Evolutionary conservation across 1,139 yeast species (phyloP).

Genomic region (Dujonia santamariae): DNA sequence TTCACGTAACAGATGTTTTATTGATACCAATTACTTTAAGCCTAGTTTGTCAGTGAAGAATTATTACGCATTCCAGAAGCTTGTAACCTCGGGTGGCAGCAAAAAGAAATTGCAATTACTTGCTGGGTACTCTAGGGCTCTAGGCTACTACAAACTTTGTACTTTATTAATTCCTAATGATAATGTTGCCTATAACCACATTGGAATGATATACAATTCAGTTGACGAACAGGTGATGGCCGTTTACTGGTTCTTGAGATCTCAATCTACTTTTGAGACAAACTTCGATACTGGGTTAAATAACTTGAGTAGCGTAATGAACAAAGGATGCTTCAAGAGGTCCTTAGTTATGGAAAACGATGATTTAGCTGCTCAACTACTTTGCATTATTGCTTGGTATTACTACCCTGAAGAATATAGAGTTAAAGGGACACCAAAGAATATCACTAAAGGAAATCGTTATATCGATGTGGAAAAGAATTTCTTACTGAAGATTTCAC

Average conservation of each 20-base stretch:
- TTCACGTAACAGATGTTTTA: conserved; percentile 52
- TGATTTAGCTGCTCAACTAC: conserved; percentile 21
- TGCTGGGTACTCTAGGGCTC: conserved; percentile 25
- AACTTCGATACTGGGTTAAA: conserved; percentile 41
- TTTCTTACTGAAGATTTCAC: conserved; percentile 16
- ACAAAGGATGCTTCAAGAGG: conserved; percentile 30
- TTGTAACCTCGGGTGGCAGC: no score
- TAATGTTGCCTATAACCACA: conserved; percentile 65
- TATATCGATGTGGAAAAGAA: conserved; percentile 26
- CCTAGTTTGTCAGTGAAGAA: conserved; percentile 34
- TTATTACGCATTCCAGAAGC: conserved; percentile 13
- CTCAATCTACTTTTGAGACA: conserved; percentile 51
- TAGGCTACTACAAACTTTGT: conserved; percentile 50
- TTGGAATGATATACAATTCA: conserved; percentile 53
- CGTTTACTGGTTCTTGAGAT: conserved; percentile 51
- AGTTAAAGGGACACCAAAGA: conserved; percentile 14
- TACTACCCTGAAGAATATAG: conserved; percentile 27
- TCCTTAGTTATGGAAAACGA: conserved; percentile 18
- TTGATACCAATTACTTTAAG: conserved; percentile 38
- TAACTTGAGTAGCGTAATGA: conserved; percentile 33
- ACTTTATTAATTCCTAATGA: conserved; percentile 58
- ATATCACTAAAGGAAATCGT: conserved; percentile 21
- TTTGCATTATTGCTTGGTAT: conserved; percentile 28
- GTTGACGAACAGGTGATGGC: conserved; percentile 34
- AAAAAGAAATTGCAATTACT: neutral